Evolutionary conservation across 768 basidiomycete genomes (phyloP).

Genomic region (Pleurotus ostreatus): DNA sequence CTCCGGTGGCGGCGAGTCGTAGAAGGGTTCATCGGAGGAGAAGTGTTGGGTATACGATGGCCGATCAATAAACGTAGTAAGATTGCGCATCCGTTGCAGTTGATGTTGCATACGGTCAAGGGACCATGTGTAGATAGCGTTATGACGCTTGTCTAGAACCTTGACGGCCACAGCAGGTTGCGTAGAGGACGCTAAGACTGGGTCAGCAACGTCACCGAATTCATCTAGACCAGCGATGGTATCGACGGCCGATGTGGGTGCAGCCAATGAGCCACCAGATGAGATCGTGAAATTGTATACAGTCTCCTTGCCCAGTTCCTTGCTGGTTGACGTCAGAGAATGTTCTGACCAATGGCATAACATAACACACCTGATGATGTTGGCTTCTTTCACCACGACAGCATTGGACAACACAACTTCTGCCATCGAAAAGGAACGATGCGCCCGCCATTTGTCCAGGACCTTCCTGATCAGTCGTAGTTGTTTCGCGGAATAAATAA

Average conservation of each 20-base stretch:
- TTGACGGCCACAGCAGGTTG: conserved; percentile 88
- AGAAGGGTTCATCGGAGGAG: conserved; percentile 90
- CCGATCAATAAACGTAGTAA: conserved; percentile 84
- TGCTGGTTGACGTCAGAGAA: conserved; percentile 39
- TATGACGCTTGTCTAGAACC: conserved; percentile 84
- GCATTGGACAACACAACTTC: conserved; percentile 84
- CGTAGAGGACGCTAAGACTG: conserved; percentile 62
- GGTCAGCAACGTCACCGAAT: conserved; percentile 91
- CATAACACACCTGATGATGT: conserved; percentile 72
- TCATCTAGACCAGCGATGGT: conserved; percentile 84
- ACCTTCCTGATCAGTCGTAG: conserved; percentile 79
- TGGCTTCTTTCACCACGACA: conserved; percentile 88
- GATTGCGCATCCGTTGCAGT: conserved; percentile 88
- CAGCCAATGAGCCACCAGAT: conserved; percentile 74
- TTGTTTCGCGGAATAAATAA: conserved; percentile 79
- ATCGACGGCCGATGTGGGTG: conserved; percentile 80
- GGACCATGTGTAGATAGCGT: conserved; percentile 90
- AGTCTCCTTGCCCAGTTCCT: conserved; percentile 82
- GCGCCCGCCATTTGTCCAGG: conserved; percentile 80
- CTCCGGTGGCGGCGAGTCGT: conserved; percentile 79
- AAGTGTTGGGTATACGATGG: conserved; percentile 95
- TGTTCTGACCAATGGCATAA: background rate
- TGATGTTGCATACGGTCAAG: conserved; percentile 85
- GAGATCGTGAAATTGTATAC: conserved; percentile 90
- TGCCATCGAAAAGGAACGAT: conserved; percentile 88